Base-by-base conservation (phyloP, 208 protist species). In the Crithidia sp. region DNA sequence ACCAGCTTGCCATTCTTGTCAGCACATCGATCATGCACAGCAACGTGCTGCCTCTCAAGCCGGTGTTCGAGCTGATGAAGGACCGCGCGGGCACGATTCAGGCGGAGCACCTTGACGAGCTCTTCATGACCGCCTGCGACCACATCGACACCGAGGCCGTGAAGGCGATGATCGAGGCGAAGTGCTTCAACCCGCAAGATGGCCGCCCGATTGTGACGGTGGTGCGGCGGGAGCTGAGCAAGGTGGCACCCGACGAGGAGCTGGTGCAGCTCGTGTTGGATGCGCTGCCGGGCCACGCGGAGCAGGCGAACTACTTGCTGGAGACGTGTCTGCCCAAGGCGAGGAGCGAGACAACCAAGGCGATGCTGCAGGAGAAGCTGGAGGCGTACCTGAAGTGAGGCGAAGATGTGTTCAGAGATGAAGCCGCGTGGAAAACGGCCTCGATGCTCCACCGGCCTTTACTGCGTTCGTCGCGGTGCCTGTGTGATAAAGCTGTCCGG, bases 101-200 rank as follows among this genome's bases (percentile, higher is more conserved):
- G 45, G 14, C 65, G 61, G 79, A 93, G 72, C 75, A 94, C 19
- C 72, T 96, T 3, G 81, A 84, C 40, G 64, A 86, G 52, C 82
- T 94, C 10, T 96, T 94, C 64, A 67, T 91, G 45, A 85, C 75
- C 12, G 84, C 82, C 5, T 92, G 85, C 68, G 92, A 96, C 49
- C 85, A 85, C 52, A 78, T 77, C 7, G 86, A 94, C 68, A 45
- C 79, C 5, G 80, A 87, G n/a, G 84, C 78, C 2, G 82, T 93
- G 13, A 73, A 67, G 71, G 78, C 84, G 14, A 81, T 96, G 78
- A 73, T 96, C 17, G 68, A 44, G 28, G 71, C 82, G 49, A 71
- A 84, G 47, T 96, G 92, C 73, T 90, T 82, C 45, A 76, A 91
- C 58, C 49, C 86, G 7, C 49, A 44, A 7, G 88, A 96, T 61